Evolutionary conservation across 805 yeast species (phyloP).

Genomic region (Pichia phayaonensis): DNA sequence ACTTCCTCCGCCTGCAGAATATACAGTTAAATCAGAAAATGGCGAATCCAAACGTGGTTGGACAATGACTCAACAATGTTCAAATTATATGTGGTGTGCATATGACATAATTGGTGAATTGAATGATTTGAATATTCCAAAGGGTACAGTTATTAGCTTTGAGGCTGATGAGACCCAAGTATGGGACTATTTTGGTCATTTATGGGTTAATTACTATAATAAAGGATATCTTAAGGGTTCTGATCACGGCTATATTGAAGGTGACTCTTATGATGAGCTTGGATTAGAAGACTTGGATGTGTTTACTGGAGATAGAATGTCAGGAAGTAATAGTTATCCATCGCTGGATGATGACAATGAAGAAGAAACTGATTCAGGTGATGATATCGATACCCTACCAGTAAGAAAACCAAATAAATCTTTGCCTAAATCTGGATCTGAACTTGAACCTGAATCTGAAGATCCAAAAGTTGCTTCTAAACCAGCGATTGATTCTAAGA

Average conservation of each 20-base stretch:
- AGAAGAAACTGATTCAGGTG: not conserved
- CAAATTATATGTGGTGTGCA: constrained; percentile 54
- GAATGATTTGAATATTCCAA: constrained; percentile 29
- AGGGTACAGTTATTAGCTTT: constrained; percentile 39
- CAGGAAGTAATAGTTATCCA: not conserved
- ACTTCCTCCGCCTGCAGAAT: constrained; percentile 45
- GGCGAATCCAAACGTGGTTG: constrained; percentile 48
- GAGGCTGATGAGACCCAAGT: constrained; percentile 23
- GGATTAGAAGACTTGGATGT: constrained; percentile 19
- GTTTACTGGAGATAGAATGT: not conserved
- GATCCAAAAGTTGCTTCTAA: not conserved
- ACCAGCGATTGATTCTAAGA: not conserved
- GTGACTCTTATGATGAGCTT: constrained; percentile 26
- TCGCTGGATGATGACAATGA: constrained; percentile 1
- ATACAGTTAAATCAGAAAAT: constrained; percentile 16
- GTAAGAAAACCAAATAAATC: not conserved
- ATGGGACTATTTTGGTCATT: constrained; percentile 39
- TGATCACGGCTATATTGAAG: constrained; percentile 25
- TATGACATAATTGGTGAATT: constrained; percentile 49
- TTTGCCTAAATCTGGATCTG: not conserved
- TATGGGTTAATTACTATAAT: constrained; percentile 43
- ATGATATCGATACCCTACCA: not conserved
- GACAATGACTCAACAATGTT: constrained; percentile 48
- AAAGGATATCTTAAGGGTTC: constrained; percentile 17
- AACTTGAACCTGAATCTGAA: not conserved